These are phyloP conservation scores for Aureobasidium leucospermi DNA, from an alignment of 2,329 filamentous ascomycete species.

Conservation along the genomic window DNA sequence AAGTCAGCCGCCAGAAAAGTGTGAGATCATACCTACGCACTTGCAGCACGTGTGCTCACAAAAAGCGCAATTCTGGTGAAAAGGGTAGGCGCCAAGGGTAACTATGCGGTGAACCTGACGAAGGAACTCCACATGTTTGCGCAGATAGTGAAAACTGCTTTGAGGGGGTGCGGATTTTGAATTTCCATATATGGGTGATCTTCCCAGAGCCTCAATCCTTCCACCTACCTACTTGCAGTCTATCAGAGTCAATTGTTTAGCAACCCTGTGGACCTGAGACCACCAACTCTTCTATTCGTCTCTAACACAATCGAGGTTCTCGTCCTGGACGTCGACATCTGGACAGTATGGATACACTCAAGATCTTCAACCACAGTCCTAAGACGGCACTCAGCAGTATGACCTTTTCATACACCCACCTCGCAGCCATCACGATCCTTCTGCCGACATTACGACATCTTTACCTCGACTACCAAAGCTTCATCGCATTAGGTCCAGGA, in stretches of 20 bases:
- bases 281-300: too few relatives aligned
- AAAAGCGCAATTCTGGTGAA: not conserved
- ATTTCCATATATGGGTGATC: not conserved
- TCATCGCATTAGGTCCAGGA: slow-evolving; percentile 69
- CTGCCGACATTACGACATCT: slow-evolving; percentile 33
- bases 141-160: not conserved
- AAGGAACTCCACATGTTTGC: slow-evolving; percentile 3
- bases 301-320: too few relatives aligned
- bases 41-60: not conserved
- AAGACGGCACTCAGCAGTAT: not conserved
- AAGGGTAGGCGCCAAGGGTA: not conserved
- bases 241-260: too few relatives aligned
- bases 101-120: slow-evolving; percentile 10
- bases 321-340: not conserved
- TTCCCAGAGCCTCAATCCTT: not conserved
- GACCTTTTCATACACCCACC: not conserved
- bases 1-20: not conserved
- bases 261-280: too few relatives aligned
- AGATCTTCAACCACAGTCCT: not conserved
- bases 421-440: slow-evolving; percentile 30
- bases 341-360: not conserved
- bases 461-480: slow-evolving; percentile 67
- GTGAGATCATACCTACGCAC: slow-evolving; percentile 11
- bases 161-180: not conserved
- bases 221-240: not conserved